These are phyloP conservation scores for Zea luxurians DNA, from an alignment of 176 grass and related monocot genomes.

Conservation along the genomic window DNA sequence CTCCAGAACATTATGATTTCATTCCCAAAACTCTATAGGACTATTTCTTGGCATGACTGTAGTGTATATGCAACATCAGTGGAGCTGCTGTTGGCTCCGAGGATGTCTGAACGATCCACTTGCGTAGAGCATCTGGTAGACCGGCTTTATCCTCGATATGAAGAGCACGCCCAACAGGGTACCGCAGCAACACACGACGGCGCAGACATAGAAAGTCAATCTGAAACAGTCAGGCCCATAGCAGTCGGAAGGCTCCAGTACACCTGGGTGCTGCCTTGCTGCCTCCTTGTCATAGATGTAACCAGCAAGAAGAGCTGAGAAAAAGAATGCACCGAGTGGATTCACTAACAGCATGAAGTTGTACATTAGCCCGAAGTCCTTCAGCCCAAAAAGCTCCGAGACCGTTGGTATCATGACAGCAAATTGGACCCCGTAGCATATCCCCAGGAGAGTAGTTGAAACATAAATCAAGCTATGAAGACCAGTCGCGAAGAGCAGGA, in stretches of 20 bases:
- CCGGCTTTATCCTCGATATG: slow-evolving; percentile 69
- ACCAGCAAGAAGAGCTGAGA: slow-evolving; percentile 84
- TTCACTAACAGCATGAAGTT: slow-evolving; percentile 96
- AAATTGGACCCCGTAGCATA: slow-evolving; percentile 89
- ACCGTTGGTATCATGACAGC: slow-evolving; percentile 87
- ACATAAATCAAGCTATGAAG: slow-evolving; percentile 65
- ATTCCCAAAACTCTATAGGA: not conserved
- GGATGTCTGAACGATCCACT: slow-evolving; percentile 76
- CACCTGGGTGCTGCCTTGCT: slow-evolving; percentile 57
- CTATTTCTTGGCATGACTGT: not conserved
- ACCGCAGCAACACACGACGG: slow-evolving; percentile 66
- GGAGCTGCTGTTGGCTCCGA: slow-evolving; percentile 60
- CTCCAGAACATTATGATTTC: not conserved
- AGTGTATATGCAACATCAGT: slow-evolving; percentile 41
- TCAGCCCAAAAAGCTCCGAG: slow-evolving; percentile 80
- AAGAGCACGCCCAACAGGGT: slow-evolving; percentile 60
- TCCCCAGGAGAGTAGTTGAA: slow-evolving; percentile 66
- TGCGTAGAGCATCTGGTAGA: slow-evolving; percentile 89
- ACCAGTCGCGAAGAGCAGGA: slow-evolving; percentile 73
- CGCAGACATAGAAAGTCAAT: slow-evolving; percentile 67
- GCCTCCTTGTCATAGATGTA: slow-evolving; percentile 87
- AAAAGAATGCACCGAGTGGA: slow-evolving; percentile 80
- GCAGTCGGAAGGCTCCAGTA: slow-evolving; percentile 50
- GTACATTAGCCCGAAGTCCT: slow-evolving; percentile 88
- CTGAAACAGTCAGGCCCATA: slow-evolving; percentile 82